Base-by-base conservation (phyloP, 768 basidiomycete genomes). In the Hypholoma fasciculare region DNA sequence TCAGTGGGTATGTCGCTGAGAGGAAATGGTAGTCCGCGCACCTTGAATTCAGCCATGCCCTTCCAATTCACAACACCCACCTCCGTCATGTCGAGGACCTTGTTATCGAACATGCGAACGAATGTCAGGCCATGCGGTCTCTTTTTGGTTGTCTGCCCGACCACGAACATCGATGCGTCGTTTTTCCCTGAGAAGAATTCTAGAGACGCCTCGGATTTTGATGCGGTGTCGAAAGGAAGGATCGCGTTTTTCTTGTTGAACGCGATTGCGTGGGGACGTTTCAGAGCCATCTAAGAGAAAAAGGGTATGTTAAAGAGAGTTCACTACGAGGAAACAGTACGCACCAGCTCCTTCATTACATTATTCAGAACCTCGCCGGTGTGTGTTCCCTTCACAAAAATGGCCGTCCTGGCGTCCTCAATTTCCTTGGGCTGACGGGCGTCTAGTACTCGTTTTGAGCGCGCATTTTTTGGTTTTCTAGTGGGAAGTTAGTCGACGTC, bases 171-270 rank as follows among this genome's bases (percentile, higher is more conserved):
- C 2, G 88, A 88, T 2, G 95, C 94, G 64, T 98, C 97, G 74
- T 98, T 98, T 76, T 98, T 99, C 12, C 77, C 67, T 1, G 89
- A 79, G 93, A 95, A 99, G 71, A 98, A 98, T 63, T 92, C 93
- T 34, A 99, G 78, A 1, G 94, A 93, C 6, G 66, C 53, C 14
- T 66, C 40, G 0, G 72, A 73, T 14, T 65, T 64, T 2, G 72
- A 69, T 1, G 65, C 54, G 57, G 91, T 81, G 65, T 98, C 96
- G 69, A 99, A 98, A 4, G 97, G 97, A 40, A 89, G 88, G 11
- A 98, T 83, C 23, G 75, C 70, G 70, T 98, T 98, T 74, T 97
- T 96, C 72, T 96, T 97, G 47, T 89, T 91, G 76, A 98, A 99
- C 12, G 93, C 84, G 60, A 98, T 90, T 0, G 88, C 88, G 66